phyloP scores from a whole-genome alignment of 257 asterid genomes.

The Datura wrightii region DNA sequence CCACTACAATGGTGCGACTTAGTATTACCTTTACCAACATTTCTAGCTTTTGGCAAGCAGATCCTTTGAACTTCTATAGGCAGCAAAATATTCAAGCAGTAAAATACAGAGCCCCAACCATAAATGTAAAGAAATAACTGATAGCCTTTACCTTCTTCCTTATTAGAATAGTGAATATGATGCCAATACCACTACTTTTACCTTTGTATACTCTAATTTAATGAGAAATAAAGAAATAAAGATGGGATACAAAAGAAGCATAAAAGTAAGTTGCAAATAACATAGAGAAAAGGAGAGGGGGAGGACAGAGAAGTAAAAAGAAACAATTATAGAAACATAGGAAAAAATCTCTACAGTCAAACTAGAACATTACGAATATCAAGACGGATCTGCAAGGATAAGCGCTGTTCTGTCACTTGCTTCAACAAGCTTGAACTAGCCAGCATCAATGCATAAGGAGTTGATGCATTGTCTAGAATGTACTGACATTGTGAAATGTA shows the following conservation, averaged over 20 bases:
- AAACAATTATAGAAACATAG: neutral
- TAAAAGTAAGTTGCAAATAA: neutral
- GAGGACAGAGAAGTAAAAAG: neutral
- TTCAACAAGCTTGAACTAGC: conserved; percentile 99
- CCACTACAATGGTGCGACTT: neutral
- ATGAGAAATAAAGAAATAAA: neutral
- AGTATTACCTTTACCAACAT: neutral
- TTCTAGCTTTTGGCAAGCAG: conserved; percentile 1
- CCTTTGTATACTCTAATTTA: neutral
- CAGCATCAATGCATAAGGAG: conserved; percentile 98
- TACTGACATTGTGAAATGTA: conserved; percentile 97
- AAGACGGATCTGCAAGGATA: conserved; percentile 95
- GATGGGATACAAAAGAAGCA: neutral
- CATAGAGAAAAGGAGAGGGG: neutral
- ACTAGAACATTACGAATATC: conserved; percentile 85
- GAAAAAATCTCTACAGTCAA: conserved; percentile 35
- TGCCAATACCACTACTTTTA: neutral
- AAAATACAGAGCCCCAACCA: neutral
- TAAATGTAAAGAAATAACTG: neutral
- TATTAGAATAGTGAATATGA: neutral
- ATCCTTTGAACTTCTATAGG: neutral
- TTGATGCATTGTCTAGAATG: conserved; percentile 95
- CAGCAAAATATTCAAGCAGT: conserved; percentile 11
- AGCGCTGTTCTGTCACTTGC: conserved; percentile 97
- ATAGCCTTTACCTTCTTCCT: neutral